Evolutionary conservation across 1,139 yeast species (phyloP), one percentile per base, ranked within the genome.

Genomic region (Suhomyces bribrorum): DNA sequence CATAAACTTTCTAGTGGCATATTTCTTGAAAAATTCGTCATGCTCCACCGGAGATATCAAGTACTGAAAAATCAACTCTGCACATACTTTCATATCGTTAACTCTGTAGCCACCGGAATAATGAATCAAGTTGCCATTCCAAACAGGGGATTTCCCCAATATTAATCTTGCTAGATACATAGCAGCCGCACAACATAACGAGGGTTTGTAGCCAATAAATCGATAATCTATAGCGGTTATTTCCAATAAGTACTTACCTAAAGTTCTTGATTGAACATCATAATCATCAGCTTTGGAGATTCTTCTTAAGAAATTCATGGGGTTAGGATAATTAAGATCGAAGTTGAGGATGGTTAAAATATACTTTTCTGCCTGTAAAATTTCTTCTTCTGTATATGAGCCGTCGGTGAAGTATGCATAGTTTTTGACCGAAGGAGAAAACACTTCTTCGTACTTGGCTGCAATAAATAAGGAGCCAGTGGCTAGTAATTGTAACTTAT

Each of bases 241-340:
- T 60, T 90, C 97, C 45, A 90, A 66, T 42, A 90, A 69, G 61
- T 88, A 90, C 64, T 90, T 90, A 24, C 95, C 97, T 50, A 90
- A 75, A 11, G 97, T 89, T 61, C 97, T 81, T 37, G 94, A 81
- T 63, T 86, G 92, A 44, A 88, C 87, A 62, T 89, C 96, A 67
- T 89, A 90, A 61, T 87, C 92, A 63, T 90, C 97, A 28, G 97
- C 97, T 62, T 88, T 88, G 35, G 96, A 87, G 41, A 88, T 87
- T 59, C 97, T 78, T 61, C 97, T 80, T 53, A 90, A 69, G 57
- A 89, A 90, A 64, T 89, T 89, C 89, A 90, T 85, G 43, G 97
- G 97, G 57, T 88, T 88, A 38, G 97, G 96, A 57, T 86, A 88
- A 53, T 87, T 84, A 54, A 89, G 73, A 59, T 87, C 86, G 62